phyloP scores from a whole-genome alignment of 805 yeast species.

The Candida maesae region DNA sequence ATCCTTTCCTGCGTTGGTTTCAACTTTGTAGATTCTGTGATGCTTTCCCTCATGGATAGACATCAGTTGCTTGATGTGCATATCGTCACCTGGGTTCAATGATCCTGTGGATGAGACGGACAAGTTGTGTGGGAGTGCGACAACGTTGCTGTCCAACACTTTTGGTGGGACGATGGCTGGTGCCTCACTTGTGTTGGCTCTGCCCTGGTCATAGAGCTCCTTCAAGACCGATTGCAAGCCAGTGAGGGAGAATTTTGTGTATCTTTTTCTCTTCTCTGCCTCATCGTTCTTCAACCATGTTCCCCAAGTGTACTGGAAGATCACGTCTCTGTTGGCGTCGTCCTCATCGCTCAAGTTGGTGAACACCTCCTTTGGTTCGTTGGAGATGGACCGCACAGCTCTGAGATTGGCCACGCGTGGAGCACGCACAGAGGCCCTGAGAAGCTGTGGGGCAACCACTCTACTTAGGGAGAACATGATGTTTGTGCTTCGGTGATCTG shows the following conservation, averaged over 20 bases:
- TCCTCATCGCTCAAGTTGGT: constrained; percentile 57
- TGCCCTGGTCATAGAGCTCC: constrained; percentile 38
- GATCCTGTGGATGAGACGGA: constrained; percentile 41
- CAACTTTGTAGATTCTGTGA: constrained; percentile 77
- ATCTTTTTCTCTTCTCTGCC: constrained; percentile 68
- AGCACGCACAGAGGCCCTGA: constrained; percentile 8
- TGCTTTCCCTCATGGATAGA: constrained; percentile 94
- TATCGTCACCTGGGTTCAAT: constrained; percentile 38
- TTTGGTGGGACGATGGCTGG: constrained; percentile 31
- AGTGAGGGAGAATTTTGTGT: constrained; percentile 75
- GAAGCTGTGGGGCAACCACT: constrained; percentile 12
- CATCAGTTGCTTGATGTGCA: constrained; percentile 64
- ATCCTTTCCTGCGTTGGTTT: constrained; percentile 54
- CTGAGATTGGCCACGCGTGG: constrained; percentile 1
- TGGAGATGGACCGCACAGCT: constrained; percentile 28
- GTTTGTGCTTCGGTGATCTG: background rate
- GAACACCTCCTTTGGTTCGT: constrained; percentile 31
- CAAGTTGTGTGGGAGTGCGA: constrained; percentile 47
- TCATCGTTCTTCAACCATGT: constrained; percentile 85
- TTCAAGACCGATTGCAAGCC: constrained; percentile 61
- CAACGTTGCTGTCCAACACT: constrained; percentile 36
- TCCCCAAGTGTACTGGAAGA: constrained; percentile 93
- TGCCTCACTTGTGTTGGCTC: constrained; percentile 29
- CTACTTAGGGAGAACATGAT: constrained; percentile 19
- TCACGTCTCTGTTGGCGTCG: constrained; percentile 65